Percentiles rank a stretch among this genome's conserved stretches.
These are phyloP conservation scores for Teratosphaeria epicoccoides DNA, from an alignment of 2,329 filamentous ascomycete genomes.

Conservation along the genomic window DNA sequence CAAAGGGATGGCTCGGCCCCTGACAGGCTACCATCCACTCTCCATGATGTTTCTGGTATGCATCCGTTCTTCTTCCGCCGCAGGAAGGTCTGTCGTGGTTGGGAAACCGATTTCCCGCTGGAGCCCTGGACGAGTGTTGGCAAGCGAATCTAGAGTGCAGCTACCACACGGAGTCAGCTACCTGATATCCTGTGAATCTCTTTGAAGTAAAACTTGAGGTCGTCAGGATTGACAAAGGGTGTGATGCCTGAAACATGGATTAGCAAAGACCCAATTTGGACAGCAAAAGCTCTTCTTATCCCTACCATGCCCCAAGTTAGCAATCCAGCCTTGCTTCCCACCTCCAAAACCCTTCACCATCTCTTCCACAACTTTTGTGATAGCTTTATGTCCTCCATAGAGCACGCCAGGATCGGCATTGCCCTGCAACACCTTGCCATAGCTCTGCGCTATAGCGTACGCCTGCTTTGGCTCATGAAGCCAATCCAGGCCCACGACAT, in stretches of 20 bases:
- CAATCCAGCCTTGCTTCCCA: constrained; percentile 88
- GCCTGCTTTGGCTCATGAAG: constrained; percentile 79
- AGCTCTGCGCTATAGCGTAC: constrained; percentile 59
- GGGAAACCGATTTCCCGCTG: constrained; percentile 16
- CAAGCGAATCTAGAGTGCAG: constrained; percentile 9
- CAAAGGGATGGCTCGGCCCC: background rate
- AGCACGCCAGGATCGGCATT: constrained; percentile 92
- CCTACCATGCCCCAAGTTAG: constrained; percentile 88
- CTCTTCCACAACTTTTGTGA: constrained; percentile 68
- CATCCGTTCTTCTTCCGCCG: constrained; percentile 24
- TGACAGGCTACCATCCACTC: constrained; percentile 22
- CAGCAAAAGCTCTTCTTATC: constrained; percentile 5
- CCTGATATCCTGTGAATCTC: constrained; percentile 58
- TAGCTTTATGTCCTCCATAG: constrained; percentile 72
- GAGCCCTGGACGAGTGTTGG: constrained; percentile 23
- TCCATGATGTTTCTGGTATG: constrained; percentile 26
- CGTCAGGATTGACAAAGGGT: constrained; percentile 84
- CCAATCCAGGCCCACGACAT: constrained; percentile 94
- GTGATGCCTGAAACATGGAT: constrained; percentile 59
- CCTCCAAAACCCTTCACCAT: constrained; percentile 81
- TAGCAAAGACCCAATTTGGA: background rate
- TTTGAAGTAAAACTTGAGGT: constrained; percentile 86
- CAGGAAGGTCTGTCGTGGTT: constrained; percentile 8
- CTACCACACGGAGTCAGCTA: constrained; percentile 24
- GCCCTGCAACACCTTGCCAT: constrained; percentile 74